These are phyloP conservation scores for Penicillium cataractarum DNA, from an alignment of 495 filamentous ascomycete genomes.

Conservation along the genomic window DNA sequence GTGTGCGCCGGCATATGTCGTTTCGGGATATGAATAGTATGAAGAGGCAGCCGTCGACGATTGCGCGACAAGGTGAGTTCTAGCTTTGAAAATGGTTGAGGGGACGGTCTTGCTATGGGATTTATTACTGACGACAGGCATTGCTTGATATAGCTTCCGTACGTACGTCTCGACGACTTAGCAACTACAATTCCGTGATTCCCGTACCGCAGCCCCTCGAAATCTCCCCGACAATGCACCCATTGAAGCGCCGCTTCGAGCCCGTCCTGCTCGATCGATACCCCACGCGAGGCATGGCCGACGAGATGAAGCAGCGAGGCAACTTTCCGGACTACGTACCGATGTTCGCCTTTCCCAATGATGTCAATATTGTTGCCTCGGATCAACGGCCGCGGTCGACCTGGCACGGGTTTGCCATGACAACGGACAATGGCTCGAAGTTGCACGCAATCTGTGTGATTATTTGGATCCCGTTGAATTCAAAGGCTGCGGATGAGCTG, in stretches of 20 bases:
- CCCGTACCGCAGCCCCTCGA: slow-evolving; percentile 89
- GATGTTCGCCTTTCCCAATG: slow-evolving; percentile 99
- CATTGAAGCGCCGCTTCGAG: slow-evolving; percentile 89
- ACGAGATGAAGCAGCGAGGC: slow-evolving; percentile 79
- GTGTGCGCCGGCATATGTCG: slow-evolving; percentile 83
- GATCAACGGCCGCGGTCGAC: slow-evolving; percentile 92
- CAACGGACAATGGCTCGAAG: slow-evolving; percentile 84
- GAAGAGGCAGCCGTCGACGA: slow-evolving; percentile 80
- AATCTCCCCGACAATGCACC: slow-evolving; percentile 90
- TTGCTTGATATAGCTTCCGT: slow-evolving; percentile 67
- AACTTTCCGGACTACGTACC: slow-evolving; percentile 96
- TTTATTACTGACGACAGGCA: slow-evolving; percentile 1
- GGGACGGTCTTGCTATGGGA: background rate
- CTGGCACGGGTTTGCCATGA: slow-evolving; percentile 99
- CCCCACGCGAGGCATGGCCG: slow-evolving; percentile 79
- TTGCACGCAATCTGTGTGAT: slow-evolving; percentile 91
- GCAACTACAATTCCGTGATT: slow-evolving; percentile 98
- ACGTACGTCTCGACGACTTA: slow-evolving; percentile 84
- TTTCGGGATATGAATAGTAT: slow-evolving; percentile 92
- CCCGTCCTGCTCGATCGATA: slow-evolving; percentile 93
- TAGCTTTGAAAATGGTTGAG: background rate
- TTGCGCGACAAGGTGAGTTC: slow-evolving; percentile 76
- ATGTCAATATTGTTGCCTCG: slow-evolving; percentile 93
- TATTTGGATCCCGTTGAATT: slow-evolving; percentile 87
- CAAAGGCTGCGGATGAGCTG: slow-evolving; percentile 79